Evolutionary conservation across 176 grass and related monocot species (phyloP), one percentile per base, ranked within the genome.

Genomic region (Carex littledalei): DNA sequence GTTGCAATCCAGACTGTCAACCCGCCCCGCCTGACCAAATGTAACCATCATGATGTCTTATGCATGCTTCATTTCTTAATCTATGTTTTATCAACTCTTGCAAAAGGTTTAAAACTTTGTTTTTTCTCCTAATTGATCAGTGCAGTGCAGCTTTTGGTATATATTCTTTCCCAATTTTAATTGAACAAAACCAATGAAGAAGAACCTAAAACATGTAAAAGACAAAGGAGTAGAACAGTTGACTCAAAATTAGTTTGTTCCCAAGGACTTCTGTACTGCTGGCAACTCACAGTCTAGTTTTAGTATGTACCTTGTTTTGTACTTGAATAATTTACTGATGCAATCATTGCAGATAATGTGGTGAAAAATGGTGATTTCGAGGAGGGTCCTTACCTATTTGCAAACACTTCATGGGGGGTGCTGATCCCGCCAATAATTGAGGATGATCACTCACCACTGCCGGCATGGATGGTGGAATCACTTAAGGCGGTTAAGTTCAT

Each of bases 401-500:
- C 92, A 24, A 90, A 87, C 78, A 84, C 92, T 1, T 87, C 94
- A 0, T 91, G 89, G 87, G 94, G 94, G 0, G 92, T 93, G 34
- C 92, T 97, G 60, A 87, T 97, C 21, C 94, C 94, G 34, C 94
- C 94, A 1, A 94, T 92, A 85, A 93, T 94, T 65, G 90, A 93
- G 79, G 94, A 97, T 85, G 92, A 92, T 86, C 90, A 97, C 92
- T 94, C 94, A 8, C 92, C 94, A 63, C 79, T 97, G 0, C 94
- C 94, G 0, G 87, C 78, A 0, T 97, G 94, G 94, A 91, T 88
- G 92, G 89, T 94, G 86, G 88, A 87, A 39, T 97, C 94, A 0
- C 87, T 90, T 81, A 98, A 94, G 89, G 89, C 93, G 83, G 95
- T 93, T 57, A 93, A 98, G 86, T 98, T 90, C 88, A 72, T 98